phyloP scores from a whole-genome alignment of 768 basidiomycete genomes.

The Suillus luteus region DNA sequence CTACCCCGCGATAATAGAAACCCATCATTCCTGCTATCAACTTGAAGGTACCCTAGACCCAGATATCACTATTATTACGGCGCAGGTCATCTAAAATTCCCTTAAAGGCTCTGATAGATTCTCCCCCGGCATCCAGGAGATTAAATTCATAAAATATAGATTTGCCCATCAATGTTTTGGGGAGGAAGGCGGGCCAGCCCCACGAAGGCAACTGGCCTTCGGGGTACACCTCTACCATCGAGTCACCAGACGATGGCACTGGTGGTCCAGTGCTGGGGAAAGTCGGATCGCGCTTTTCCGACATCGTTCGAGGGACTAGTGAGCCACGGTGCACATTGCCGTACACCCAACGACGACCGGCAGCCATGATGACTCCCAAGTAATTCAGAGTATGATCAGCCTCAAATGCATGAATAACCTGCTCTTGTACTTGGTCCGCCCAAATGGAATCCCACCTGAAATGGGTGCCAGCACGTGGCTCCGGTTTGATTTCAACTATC shows the following conservation, averaged over 20 bases:
- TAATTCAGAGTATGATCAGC: background rate
- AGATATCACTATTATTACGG: conserved; percentile 2
- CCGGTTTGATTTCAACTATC: conserved; percentile 9
- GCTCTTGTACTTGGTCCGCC: background rate
- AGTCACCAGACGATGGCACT: background rate
- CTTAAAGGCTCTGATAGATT: background rate
- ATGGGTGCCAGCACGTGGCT: rapidly evolving
- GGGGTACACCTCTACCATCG: background rate
- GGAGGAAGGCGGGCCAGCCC: background rate
- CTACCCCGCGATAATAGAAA: too few species aligned
- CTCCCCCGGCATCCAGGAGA: background rate
- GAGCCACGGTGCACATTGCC: background rate
- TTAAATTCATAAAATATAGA: background rate
- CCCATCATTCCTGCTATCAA: background rate
- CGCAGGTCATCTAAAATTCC: background rate
- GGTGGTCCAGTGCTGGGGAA: background rate
- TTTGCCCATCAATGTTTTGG: too few species aligned
- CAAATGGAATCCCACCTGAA: background rate
- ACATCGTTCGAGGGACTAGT: background rate
- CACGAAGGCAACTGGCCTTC: background rate
- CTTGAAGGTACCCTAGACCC: background rate
- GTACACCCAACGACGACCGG: conserved; percentile 8
- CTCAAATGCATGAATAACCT: conserved; percentile 2
- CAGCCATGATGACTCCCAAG: conserved; percentile 9
- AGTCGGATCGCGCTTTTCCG: conserved; percentile 1